phyloP scores from a whole-genome alignment of 2,329 filamentous ascomycete genomes.

The Pseudogymnoascus sp. region DNA sequence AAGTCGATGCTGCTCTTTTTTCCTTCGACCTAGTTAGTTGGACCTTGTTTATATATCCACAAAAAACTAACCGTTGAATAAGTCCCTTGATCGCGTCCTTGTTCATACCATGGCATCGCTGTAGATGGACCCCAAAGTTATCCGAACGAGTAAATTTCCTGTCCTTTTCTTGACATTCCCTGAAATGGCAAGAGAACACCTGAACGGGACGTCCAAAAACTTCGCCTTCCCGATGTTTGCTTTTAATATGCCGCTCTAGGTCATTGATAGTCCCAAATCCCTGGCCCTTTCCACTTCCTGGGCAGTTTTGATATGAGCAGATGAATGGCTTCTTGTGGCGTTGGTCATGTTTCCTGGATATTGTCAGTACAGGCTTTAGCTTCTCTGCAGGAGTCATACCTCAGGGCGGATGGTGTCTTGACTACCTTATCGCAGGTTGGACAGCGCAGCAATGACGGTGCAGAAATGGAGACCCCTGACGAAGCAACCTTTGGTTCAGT shows the following conservation, averaged over 20 bases:
- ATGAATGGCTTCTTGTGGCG: constrained; percentile 60
- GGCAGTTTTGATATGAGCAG: constrained; percentile 52
- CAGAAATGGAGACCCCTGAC: constrained; percentile 13
- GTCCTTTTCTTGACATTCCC: constrained; percentile 46
- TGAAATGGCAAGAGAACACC: constrained; percentile 51
- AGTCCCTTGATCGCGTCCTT: constrained; percentile 36
- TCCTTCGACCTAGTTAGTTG: constrained; percentile 11
- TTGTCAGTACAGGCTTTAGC: constrained; percentile 19
- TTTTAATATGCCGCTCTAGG: constrained; percentile 67
- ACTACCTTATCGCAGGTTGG: constrained; percentile 33
- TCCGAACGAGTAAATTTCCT: constrained; percentile 77
- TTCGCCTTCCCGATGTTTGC: constrained; percentile 51
- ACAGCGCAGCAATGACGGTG: constrained; percentile 28
- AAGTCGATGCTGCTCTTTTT: not conserved
- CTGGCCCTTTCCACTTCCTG: constrained; percentile 33
- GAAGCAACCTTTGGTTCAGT: constrained; percentile 12
- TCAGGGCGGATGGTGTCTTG: constrained; percentile 48
- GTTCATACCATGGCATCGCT: constrained; percentile 50
- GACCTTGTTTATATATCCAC: not conserved
- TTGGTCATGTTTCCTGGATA: constrained; percentile 61
- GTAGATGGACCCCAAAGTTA: constrained; percentile 77
- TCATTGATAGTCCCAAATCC: constrained; percentile 79
- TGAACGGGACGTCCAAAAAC: constrained; percentile 38
- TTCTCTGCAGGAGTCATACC: constrained; percentile 32
- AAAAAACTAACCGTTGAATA: constrained; percentile 36